phyloP scores from a whole-genome alignment of 2,329 filamentous ascomycete genomes.

The Laburnicola sp. region DNA sequence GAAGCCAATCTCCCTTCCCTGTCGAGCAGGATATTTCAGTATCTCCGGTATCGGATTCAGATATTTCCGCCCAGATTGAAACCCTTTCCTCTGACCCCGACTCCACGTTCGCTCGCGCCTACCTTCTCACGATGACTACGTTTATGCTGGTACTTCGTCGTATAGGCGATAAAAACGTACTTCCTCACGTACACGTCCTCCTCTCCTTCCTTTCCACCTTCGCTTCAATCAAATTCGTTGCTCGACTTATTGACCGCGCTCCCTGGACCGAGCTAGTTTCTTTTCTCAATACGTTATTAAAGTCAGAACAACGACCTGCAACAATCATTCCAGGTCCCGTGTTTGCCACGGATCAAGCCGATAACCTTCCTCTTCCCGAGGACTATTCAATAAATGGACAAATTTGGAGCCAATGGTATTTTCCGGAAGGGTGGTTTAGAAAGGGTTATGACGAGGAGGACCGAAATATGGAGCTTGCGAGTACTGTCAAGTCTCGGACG shows the following conservation, averaged over 20 bases:
- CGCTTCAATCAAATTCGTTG: slow-evolving; percentile 43
- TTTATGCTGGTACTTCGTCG: slow-evolving; percentile 56
- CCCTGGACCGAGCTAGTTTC: slow-evolving; percentile 59
- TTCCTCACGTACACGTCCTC: slow-evolving; percentile 65
- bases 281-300: slow-evolving; percentile 58
- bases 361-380: slow-evolving; percentile 64
- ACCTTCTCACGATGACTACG: slow-evolving; percentile 50
- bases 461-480: slow-evolving; percentile 63
- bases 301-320: slow-evolving; percentile 43
- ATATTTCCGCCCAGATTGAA: slow-evolving; percentile 22
- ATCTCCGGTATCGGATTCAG: slow-evolving; percentile 19
- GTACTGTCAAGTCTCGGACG: slow-evolving; percentile 60
- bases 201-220: slow-evolving; percentile 61
- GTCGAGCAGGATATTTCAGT: slow-evolving; percentile 17
- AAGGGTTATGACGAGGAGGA: slow-evolving; percentile 69
- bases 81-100: slow-evolving; percentile 17
- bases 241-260: slow-evolving; percentile 39
- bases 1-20: slow-evolving; percentile 22
- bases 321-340: slow-evolving; percentile 27
- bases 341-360: slow-evolving; percentile 55
- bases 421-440: slow-evolving; percentile 63
- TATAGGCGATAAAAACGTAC: slow-evolving; percentile 60
- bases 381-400: slow-evolving; percentile 69
- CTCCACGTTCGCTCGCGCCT: slow-evolving; percentile 40
- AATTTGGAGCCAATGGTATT: slow-evolving; percentile 62